phyloP scores from a whole-genome alignment of 1,139 yeast species.

The Hanseniaspora gamundiae region DNA sequence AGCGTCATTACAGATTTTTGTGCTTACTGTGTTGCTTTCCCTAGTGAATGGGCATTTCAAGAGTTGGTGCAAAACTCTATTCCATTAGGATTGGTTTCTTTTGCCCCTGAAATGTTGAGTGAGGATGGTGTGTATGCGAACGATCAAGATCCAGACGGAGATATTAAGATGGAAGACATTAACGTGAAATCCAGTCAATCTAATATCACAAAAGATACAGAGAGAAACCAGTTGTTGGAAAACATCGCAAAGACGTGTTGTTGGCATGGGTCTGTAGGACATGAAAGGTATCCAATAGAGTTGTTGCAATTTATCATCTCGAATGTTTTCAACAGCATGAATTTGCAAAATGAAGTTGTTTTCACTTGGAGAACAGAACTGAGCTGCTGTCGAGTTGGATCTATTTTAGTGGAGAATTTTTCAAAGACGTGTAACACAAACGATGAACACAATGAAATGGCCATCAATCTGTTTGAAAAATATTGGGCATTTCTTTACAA shows the following conservation, averaged over 20 bases:
- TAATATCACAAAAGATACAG: conserved; percentile 30
- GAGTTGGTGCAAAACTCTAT: conserved; percentile 25
- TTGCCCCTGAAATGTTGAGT: too few relatives aligned
- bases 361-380: conserved; percentile 52
- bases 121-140: too few relatives aligned
- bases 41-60: conserved; percentile 20
- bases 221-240: conserved; percentile 24
- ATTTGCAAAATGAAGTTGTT: conserved; percentile 23
- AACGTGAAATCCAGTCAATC: conserved; percentile 30
- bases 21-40: conserved; percentile 32
- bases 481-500: conserved; percentile 23
- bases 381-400: conserved; percentile 31
- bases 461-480: conserved; percentile 9
- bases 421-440: conserved; percentile 7
- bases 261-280: not conserved
- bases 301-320: conserved; percentile 20
- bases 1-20: conserved; percentile 38
- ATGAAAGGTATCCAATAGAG: conserved; percentile 6
- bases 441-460: conserved; percentile 3
- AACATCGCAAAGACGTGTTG: conserved; percentile 18
- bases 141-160: conserved; percentile 39
- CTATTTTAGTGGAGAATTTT: conserved; percentile 14
- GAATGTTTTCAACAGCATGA: not conserved
- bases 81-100: conserved; percentile 23
- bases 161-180: conserved; percentile 42